These are phyloP conservation scores for Scopulariopsis brevicaulis DNA, from an alignment of 2,329 filamentous ascomycete species.

Conservation along the genomic window DNA sequence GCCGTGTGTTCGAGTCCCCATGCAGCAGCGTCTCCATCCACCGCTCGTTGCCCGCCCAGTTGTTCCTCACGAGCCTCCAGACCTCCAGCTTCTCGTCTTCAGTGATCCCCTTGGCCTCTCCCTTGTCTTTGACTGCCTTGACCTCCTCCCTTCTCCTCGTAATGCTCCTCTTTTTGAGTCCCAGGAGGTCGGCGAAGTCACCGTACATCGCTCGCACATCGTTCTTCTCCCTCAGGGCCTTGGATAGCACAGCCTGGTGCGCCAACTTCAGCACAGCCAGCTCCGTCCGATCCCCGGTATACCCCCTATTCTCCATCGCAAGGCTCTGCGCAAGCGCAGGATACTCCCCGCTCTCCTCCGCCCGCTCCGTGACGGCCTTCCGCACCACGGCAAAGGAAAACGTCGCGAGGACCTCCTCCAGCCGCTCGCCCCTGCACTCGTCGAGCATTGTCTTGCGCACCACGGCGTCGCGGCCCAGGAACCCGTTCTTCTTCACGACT, in stretches of 20 bases:
- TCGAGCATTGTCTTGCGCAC: constrained; percentile 93
- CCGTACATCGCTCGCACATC: constrained; percentile 44
- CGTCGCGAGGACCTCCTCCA: constrained; percentile 73
- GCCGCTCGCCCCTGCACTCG: constrained; percentile 83
- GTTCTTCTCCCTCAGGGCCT: constrained; percentile 47
- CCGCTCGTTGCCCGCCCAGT: constrained; percentile 68
- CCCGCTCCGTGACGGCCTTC: constrained; percentile 42
- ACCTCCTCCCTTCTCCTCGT: constrained; percentile 37
- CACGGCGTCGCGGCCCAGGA: constrained; percentile 67
- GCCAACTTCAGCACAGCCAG: constrained; percentile 61
- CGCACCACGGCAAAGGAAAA: constrained; percentile 80
- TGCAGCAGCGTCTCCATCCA: constrained; percentile 64
- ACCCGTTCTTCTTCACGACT: constrained; percentile 77
- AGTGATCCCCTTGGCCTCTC: constrained; percentile 20
- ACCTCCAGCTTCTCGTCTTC: constrained; percentile 35
- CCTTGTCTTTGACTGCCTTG: constrained; percentile 15
- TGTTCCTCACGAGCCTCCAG: constrained; percentile 51
- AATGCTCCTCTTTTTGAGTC: constrained; percentile 49
- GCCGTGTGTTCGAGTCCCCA: constrained; percentile 45
- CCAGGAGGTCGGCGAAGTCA: constrained; percentile 54
- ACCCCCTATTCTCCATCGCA: constrained; percentile 48
- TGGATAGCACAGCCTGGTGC: constrained; percentile 56
- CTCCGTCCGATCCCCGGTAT: constrained; percentile 37
- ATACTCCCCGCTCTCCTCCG: constrained; percentile 22
- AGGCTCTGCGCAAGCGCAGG: constrained; percentile 40